phyloP scores from a whole-genome alignment of 768 basidiomycete species.

The Boletus pseudo-olivaceus region DNA sequence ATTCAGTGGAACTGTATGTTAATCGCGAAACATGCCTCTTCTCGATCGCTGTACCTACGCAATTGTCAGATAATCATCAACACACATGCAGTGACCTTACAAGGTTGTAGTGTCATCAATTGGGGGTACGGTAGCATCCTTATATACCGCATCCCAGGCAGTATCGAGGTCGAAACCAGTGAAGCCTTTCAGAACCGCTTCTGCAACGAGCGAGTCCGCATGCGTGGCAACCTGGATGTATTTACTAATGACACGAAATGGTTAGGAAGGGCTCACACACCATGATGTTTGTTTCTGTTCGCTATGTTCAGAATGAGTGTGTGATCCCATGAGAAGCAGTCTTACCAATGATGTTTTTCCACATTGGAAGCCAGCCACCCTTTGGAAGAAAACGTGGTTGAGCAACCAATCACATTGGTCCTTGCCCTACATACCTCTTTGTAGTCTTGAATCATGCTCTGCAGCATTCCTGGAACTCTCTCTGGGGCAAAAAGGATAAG shows the following conservation, averaged over 20 bases:
- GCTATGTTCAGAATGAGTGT: neutral
- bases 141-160: conserved; percentile 73
- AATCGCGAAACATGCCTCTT: conserved; percentile 47
- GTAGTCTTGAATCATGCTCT: conserved; percentile 79
- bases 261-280: conserved; percentile 24
- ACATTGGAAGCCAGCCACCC: conserved; percentile 88
- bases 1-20: neutral
- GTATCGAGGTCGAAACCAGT: conserved; percentile 57
- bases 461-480: conserved; percentile 69
- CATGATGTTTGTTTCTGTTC: conserved; percentile 79
- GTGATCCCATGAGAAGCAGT: neutral
- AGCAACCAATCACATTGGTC: neutral
- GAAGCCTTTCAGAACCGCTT: conserved; percentile 65
- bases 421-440: conserved; percentile 42
- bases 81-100: conserved; percentile 33
- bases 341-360: conserved; percentile 78
- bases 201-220: conserved; percentile 73
- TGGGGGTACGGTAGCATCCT: conserved; percentile 67
- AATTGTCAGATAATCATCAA: neutral
- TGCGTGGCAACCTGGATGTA: conserved; percentile 63
- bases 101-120: conserved; percentile 47
- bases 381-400: conserved; percentile 10
- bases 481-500: conserved; percentile 75
- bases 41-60: conserved; percentile 61
- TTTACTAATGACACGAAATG: neutral